A percentile compares a stretch with the other conserved stretches of the same genome.
Evolutionary conservation across 352 stramenopile species (phyloP).

Genomic region (Pythium rishiriense): DNA sequence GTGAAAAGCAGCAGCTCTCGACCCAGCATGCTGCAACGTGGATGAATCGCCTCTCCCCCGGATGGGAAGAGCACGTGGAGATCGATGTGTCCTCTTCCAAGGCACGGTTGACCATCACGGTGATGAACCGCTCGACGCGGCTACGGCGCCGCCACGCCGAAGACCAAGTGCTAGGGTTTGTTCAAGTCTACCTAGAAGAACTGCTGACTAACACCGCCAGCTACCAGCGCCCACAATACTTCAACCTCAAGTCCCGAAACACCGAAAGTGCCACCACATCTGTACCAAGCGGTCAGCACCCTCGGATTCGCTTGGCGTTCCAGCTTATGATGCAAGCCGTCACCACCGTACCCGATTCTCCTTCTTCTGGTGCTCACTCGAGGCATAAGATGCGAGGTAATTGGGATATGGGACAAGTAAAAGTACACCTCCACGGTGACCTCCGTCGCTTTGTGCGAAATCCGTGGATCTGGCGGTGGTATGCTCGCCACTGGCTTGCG

Average conservation of each 20-base stretch:
- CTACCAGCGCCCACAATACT: conserved; percentile 12
- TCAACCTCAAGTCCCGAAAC: conserved; percentile 15
- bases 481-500: conserved; percentile 36
- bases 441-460: conserved; percentile 45
- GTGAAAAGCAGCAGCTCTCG: conserved; percentile 34
- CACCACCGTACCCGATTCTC: neutral
- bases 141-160: conserved; percentile 20
- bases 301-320: conserved; percentile 30
- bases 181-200: conserved; percentile 44
- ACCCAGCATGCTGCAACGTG: conserved; percentile 44
- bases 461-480: conserved; percentile 64
- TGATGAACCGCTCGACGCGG: conserved; percentile 40
- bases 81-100: conserved; percentile 42
- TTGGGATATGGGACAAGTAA: conserved; percentile 47
- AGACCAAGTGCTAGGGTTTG: conserved; percentile 37
- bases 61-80: conserved; percentile 66
- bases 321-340: conserved; percentile 31
- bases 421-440: conserved; percentile 47
- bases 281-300: conserved; percentile 3
- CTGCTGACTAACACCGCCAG: conserved; percentile 24
- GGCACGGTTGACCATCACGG: conserved; percentile 38
- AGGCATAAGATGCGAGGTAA: conserved; percentile 33
- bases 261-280: neutral
- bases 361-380: neutral
- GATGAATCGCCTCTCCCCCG: conserved; percentile 52